phyloP scores from a whole-genome alignment of 441 rosid genomes.

The Francoa sonchifolia region DNA sequence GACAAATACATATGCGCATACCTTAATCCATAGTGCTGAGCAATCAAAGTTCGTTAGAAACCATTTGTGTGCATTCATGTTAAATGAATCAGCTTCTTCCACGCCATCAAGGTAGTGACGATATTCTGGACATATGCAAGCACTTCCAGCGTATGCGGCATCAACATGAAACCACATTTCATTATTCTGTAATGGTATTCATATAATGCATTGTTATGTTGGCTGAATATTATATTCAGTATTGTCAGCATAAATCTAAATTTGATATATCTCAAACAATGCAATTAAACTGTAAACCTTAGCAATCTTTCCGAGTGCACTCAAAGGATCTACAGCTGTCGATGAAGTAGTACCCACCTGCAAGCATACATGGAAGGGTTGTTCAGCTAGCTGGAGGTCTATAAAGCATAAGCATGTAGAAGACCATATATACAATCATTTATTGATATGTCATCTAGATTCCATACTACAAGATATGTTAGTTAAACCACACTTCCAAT shows the following conservation, averaged over 20 bases:
- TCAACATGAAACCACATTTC: conserved; percentile 79
- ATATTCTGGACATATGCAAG: conserved; percentile 78
- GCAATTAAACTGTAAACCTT: conserved; percentile 27
- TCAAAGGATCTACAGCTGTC: conserved; percentile 71
- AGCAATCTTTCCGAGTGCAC: conserved; percentile 47
- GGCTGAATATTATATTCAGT: too few relatives aligned
- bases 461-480: too few relatives aligned
- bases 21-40: conserved; percentile 90
- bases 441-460: too few relatives aligned
- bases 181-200: conserved; percentile 27
- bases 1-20: conserved; percentile 13
- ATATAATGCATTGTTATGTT: not conserved
- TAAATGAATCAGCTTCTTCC: conserved; percentile 79
- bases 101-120: conserved; percentile 57
- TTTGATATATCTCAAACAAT: too few relatives aligned
- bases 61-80: conserved; percentile 91
- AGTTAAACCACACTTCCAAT: too few relatives aligned
- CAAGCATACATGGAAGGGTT: conserved; percentile 9
- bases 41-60: conserved; percentile 75
- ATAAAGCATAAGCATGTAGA: conserved; percentile 1
- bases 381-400: not conserved
- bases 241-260: too few relatives aligned
- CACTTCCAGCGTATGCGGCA: conserved; percentile 94
- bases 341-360: conserved; percentile 96
- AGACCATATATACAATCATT: not conserved